These are phyloP conservation scores for Lycium ferocissimum DNA, from an alignment of 257 asterid species.

Conservation along the genomic window DNA sequence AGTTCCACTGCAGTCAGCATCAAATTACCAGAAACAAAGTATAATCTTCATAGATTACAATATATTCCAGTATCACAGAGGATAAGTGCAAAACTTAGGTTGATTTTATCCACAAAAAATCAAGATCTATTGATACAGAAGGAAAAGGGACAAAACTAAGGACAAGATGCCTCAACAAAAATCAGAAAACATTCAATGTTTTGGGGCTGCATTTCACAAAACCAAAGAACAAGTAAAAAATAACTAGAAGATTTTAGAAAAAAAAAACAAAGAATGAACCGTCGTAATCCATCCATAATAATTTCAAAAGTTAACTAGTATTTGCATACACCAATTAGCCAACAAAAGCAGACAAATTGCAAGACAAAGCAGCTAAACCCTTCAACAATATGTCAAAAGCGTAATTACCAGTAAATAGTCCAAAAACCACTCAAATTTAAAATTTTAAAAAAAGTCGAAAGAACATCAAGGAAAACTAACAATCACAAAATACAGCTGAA, in stretches of 20 bases:
- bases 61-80: not conserved
- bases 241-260: not conserved
- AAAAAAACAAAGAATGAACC: constrained; percentile 1
- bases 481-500: constrained; percentile 24
- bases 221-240: not conserved
- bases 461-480: constrained; percentile 12
- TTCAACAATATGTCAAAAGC: not conserved
- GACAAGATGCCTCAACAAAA: constrained; percentile 8
- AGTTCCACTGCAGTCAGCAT: constrained; percentile 32
- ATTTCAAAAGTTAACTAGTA: not conserved
- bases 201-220: not conserved
- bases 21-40: constrained; percentile 25
- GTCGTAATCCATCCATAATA: not conserved
- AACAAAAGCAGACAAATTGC: constrained; percentile 21
- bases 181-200: not conserved
- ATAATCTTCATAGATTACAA: constrained; percentile 2
- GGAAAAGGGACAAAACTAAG: not conserved
- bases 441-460: not conserved
- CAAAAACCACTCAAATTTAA: not conserved
- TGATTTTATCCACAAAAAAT: not conserved
- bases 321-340: not conserved
- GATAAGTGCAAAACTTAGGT: not conserved
- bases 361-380: constrained; percentile 2
- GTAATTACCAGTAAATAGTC: constrained; percentile 18
- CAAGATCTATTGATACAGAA: not conserved